Percentiles rank a stretch among this genome's conserved stretches.
Evolutionary conservation across 805 yeast species (phyloP).

Genomic region (Yamadazyma paraphyllophila): DNA sequence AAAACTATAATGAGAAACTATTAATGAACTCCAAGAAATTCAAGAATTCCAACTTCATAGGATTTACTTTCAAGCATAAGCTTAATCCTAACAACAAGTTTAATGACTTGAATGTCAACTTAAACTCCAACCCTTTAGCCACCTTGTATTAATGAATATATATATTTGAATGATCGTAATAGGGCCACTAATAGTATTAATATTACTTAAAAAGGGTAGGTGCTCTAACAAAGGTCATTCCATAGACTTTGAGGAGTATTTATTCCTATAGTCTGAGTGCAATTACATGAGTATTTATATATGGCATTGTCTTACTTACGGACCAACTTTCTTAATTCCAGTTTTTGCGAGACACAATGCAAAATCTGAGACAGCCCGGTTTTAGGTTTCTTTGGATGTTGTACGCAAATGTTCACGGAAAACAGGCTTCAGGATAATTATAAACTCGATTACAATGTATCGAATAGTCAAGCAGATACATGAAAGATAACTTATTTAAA

Average conservation of each 20-base stretch:
- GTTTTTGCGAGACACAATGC: no score
- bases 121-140: conserved; percentile 39
- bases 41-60: conserved; percentile 66
- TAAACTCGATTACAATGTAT: no score
- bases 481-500: no score
- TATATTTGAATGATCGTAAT: background rate
- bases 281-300: background rate
- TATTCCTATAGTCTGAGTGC: background rate
- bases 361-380: no score
- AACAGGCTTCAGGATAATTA: no score
- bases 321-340: no score
- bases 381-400: no score
- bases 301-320: background rate
- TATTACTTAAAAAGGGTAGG: no score
- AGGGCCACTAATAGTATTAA: background rate
- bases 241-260: background rate
- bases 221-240: background rate
- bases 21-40: conserved; percentile 50
- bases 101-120: conserved; percentile 16
- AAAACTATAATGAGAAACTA: conserved; percentile 76
- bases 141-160: conserved; percentile 32
- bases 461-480: no score
- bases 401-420: no score
- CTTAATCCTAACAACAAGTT: conserved; percentile 53
- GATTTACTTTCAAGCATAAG: conserved; percentile 93